Percentiles rank a stretch among this genome's conserved stretches.
Conservation (phyloP, 2,329 filamentous ascomycete genomes). For the Colletotrichum sidae region DNA sequence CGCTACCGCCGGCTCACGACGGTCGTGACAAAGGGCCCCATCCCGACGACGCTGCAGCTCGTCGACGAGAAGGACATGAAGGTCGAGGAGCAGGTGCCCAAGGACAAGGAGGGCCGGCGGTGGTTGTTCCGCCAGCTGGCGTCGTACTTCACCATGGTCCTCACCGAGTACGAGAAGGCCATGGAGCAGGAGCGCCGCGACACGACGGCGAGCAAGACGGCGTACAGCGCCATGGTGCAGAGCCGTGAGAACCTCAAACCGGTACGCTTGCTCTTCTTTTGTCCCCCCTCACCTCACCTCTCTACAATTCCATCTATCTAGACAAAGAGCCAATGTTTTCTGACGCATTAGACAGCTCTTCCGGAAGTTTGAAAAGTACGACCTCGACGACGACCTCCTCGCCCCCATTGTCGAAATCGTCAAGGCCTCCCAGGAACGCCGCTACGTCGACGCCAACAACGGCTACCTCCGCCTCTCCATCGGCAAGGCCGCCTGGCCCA, state of each 20-base stretch:
- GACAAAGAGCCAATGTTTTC: conserved; percentile 8
- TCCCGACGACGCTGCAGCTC: conserved; percentile 84
- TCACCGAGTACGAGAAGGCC: conserved; percentile 86
- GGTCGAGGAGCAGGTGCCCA: conserved; percentile 71
- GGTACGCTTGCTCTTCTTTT: conserved; percentile 51
- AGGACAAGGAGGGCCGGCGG: conserved; percentile 72
- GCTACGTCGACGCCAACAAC: conserved; percentile 97
- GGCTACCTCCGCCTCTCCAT: conserved; percentile 94
- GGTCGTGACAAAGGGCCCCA: conserved; percentile 79
- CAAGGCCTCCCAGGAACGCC: conserved; percentile 85
- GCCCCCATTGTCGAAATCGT: conserved; percentile 92
- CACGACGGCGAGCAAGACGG: conserved; percentile 83
- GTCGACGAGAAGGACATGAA: conserved; percentile 92
- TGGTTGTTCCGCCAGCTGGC: conserved; percentile 89
- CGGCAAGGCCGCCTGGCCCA: conserved; percentile 97
- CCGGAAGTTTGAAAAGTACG: conserved; percentile 84
- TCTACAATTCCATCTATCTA: background rate
- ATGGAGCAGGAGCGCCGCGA: conserved; percentile 73
- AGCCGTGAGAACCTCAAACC: conserved; percentile 90
- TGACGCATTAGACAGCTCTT: conserved; percentile 68
- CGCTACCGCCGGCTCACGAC: conserved; percentile 76
- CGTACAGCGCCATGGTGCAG: conserved; percentile 86
- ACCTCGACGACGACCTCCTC: conserved; percentile 82
- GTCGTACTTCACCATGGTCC: conserved; percentile 96
- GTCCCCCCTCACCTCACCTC: conserved; percentile 20